These are phyloP conservation scores for Phytophthora hybrid DNA, from an alignment of 352 stramenopile genomes.

Conservation along the genomic window DNA sequence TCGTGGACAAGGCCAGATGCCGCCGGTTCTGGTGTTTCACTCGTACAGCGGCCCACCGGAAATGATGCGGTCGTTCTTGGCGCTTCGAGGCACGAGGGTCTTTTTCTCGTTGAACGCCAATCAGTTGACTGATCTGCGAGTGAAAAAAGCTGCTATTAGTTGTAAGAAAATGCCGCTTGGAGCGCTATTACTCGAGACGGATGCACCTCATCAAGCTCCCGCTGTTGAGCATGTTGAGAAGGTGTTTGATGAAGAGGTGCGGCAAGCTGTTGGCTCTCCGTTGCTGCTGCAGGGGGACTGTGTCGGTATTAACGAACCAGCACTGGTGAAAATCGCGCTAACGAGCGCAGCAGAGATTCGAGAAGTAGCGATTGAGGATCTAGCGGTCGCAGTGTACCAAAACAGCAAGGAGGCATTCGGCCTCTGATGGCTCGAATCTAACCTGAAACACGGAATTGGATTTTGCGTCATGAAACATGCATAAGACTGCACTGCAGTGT, in stretches of 20 bases:
- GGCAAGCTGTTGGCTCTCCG: conserved; percentile 3
- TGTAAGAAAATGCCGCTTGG: conserved; percentile 56
- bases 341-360: conserved; percentile 51
- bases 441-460: conserved; percentile 18
- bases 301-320: conserved; percentile 57
- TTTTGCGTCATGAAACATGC: conserved; percentile 8
- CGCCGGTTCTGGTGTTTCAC: conserved; percentile 70
- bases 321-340: conserved; percentile 60
- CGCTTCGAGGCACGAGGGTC: conserved; percentile 47
- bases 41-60: conserved; percentile 70
- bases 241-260: conserved; percentile 7
- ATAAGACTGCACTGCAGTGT: background rate
- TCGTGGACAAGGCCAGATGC: conserved; percentile 33
- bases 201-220: conserved; percentile 75
- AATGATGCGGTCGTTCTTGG: conserved; percentile 63
- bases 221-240: conserved; percentile 24
- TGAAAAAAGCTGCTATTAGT: conserved; percentile 48
- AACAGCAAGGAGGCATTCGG: conserved; percentile 55
- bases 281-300: conserved; percentile 31
- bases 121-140: conserved; percentile 52
- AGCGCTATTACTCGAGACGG: conserved; percentile 74
- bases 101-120: conserved; percentile 86
- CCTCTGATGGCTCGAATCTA: conserved; percentile 15
- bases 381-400: conserved; percentile 47
- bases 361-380: conserved; percentile 37